Percentiles rank a stretch among this genome's conserved stretches.
Evolutionary conservation across 2,329 filamentous ascomycete genomes (phyloP).

Genomic region (Dactylellina cionopaga): DNA sequence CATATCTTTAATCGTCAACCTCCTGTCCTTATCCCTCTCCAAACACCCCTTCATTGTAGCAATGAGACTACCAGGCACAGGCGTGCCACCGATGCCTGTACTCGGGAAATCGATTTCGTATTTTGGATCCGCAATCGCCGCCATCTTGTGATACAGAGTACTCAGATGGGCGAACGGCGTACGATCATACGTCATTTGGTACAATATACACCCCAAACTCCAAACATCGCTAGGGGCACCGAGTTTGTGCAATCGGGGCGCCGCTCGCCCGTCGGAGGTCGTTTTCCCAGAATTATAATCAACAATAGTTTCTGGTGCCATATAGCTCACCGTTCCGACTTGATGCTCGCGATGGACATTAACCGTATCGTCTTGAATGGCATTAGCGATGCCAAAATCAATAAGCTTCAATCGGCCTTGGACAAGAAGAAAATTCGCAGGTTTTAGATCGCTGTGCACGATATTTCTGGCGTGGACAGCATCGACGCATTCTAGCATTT

Average conservation of each 20-base stretch:
- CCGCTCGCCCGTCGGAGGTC: slow-evolving; percentile 52
- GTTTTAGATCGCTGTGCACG: slow-evolving; percentile 96
- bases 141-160: slow-evolving; percentile 85
- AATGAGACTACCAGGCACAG: slow-evolving; percentile 70
- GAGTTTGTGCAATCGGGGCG: slow-evolving; percentile 78
- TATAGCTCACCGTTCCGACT: slow-evolving; percentile 96
- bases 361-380: slow-evolving; percentile 95
- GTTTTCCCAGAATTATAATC: slow-evolving; percentile 79
- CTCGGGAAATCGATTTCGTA: slow-evolving; percentile 78
- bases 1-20: slow-evolving; percentile 73
- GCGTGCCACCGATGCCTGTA: slow-evolving; percentile 72
- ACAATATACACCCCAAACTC: slow-evolving; percentile 95
- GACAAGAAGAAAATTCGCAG: slow-evolving; percentile 94
- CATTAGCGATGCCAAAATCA: slow-evolving; percentile 97
- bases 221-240: slow-evolving; percentile 96
- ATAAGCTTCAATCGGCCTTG: slow-evolving; percentile 92
- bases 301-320: slow-evolving; percentile 93
- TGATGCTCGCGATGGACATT: slow-evolving; percentile 97
- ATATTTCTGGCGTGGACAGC: slow-evolving; percentile 90
- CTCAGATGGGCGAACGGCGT: slow-evolving; percentile 92
- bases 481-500: slow-evolving; percentile 96
- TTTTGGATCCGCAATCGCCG: slow-evolving; percentile 83
- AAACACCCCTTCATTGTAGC: slow-evolving; percentile 73
- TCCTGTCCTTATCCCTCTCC: slow-evolving; percentile 70
- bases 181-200: slow-evolving; percentile 98